phyloP scores from a whole-genome alignment of 2,329 filamentous ascomycete genomes.

The Microdochium nivale region DNA sequence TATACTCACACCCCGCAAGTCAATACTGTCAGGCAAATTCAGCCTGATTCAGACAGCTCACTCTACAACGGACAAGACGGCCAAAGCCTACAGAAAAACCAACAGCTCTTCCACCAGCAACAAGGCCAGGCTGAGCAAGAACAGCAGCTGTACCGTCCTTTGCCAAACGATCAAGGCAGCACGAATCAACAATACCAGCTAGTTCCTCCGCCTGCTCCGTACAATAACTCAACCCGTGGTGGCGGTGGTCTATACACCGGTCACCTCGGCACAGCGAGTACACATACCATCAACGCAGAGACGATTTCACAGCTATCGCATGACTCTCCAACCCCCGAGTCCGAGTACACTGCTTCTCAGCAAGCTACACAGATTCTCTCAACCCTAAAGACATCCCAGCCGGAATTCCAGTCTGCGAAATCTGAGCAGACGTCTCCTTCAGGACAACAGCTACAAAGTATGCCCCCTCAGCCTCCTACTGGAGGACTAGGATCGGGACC shows the following conservation, averaged over 20 bases:
- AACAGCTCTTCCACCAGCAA: constrained; percentile 4
- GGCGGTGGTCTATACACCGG: constrained; percentile 11
- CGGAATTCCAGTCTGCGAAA: constrained; percentile 11
- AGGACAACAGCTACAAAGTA: constrained; percentile 17
- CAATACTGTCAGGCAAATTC: not conserved
- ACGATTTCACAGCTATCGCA: constrained; percentile 54
- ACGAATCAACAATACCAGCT: not conserved
- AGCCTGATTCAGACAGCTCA: not conserved
- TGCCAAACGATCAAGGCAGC: not conserved
- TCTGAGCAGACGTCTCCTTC: constrained; percentile 21
- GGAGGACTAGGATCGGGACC: not conserved
- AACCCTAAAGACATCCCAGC: constrained; percentile 19
- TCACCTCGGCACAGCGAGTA: constrained; percentile 18
- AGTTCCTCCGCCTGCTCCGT: not conserved
- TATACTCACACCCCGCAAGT: not conserved
- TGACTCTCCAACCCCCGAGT: constrained; percentile 47
- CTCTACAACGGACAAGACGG: not conserved
- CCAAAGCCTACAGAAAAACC: not conserved
- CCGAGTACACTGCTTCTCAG: constrained; percentile 31
- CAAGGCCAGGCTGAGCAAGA: constrained; percentile 8
- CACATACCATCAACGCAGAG: constrained; percentile 43
- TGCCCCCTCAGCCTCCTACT: constrained; percentile 12
- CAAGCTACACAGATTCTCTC: constrained; percentile 36
- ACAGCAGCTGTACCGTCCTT: constrained; percentile 15
- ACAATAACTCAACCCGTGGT: not conserved